Evolutionary conservation across 106 monocot genomes (phyloP), one percentile per base, ranked within the genome.

Genomic region (Hemerocallis citrina): DNA sequence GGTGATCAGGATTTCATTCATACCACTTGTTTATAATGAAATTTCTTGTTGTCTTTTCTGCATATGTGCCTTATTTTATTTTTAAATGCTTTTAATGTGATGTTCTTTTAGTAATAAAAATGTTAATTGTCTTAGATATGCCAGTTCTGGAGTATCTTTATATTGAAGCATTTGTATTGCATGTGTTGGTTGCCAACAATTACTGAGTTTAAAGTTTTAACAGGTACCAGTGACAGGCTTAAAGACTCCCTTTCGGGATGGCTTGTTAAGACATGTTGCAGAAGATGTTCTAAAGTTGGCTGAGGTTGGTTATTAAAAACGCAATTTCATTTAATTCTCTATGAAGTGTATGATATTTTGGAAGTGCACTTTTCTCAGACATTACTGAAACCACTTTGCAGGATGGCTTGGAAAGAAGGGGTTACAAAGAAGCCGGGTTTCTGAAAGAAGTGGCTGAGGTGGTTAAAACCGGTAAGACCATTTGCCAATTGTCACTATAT

Each of bases 321-420:
- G n/a, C n/a, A n/a, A n/a, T n/a, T n/a, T n/a, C n/a, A n/a, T n/a
- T n/a, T n/a, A n/a, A n/a, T n/a, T n/a, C n/a, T n/a, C n/a, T n/a
- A n/a, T n/a, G n/a, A n/a, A n/a, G n/a, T n/a, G n/a, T n/a, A n/a
- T n/a, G n/a, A n/a, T n/a, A n/a, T n/a, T n/a, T n/a, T n/a, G n/a
- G n/a, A n/a, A n/a, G n/a, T n/a, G n/a, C n/a, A n/a, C n/a, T n/a
- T n/a, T n/a, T n/a, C n/a, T n/a, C n/a, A n/a, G n/a, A n/a, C n/a
- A n/a, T n/a, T n/a, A n/a, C n/a, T n/a, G n/a, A n/a, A 7, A 58
- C 57, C 16, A 22, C 41, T 62, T 9, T 71, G 23, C 64, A 93
- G 92, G 81, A 81, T 72, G 88, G 92, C 65, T 49, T 93, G 71
- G 88, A 93, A 65, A 93, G 84, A 74, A 88, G 92, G 72, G 84